phyloP scores from a whole-genome alignment of 2,329 filamentous ascomycete species.

The Onygenales sp. region DNA sequence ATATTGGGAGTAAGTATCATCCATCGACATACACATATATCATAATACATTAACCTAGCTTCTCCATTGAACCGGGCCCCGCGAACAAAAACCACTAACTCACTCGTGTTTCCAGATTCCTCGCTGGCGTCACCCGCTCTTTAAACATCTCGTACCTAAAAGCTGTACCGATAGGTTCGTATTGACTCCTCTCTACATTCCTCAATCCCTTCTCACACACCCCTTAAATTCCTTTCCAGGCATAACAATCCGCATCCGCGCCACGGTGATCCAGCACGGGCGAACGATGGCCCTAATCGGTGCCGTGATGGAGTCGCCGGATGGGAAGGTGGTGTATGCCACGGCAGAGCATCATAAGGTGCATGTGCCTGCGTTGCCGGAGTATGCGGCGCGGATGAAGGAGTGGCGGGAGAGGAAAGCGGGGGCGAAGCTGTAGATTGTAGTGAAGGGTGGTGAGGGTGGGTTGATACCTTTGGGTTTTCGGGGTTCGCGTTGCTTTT shows the following conservation, averaged over 20 bases:
- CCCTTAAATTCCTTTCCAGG: conserved; percentile 12
- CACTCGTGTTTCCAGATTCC: conserved; percentile 23
- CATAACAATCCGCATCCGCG: conserved; percentile 34
- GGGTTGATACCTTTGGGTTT: background rate
- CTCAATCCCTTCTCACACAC: background rate
- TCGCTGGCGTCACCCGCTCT: conserved; percentile 42
- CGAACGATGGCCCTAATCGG: conserved; percentile 44
- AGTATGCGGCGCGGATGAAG: conserved; percentile 22
- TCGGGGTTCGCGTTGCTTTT: background rate
- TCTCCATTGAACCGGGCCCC: background rate
- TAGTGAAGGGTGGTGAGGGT: too few relatives aligned
- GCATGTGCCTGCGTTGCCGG: conserved; percentile 29
- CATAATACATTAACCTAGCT: conserved; percentile 1
- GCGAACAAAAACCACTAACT: background rate
- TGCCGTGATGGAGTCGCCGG: conserved; percentile 40
- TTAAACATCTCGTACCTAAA: conserved; percentile 44
- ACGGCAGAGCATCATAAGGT: conserved; percentile 47
- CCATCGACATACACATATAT: background rate
- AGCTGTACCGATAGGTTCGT: conserved; percentile 37
- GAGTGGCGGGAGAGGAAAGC: conserved; percentile 1
- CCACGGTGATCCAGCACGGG: conserved; percentile 37
- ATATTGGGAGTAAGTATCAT: conserved; percentile 37
- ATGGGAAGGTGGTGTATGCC: conserved; percentile 40
- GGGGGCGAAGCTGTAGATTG: background rate
- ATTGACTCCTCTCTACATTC: background rate